These are phyloP conservation scores for Eucalyptus lansdowneana DNA, from an alignment of 345 rosid genomes.

Conservation along the genomic window DNA sequence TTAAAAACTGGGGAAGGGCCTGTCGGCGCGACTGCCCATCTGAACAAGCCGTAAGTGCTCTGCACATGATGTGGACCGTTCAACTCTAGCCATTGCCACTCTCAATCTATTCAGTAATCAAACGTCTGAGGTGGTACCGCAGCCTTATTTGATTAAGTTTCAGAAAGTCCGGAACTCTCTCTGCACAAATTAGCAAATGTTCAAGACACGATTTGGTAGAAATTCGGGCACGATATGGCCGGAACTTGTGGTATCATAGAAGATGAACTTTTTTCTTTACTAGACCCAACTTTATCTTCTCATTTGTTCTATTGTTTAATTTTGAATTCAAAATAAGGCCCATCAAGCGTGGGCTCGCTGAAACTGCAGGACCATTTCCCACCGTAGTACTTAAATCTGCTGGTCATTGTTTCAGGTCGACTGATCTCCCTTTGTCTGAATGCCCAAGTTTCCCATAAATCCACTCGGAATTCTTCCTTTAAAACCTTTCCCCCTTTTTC, in stretches of 20 bases:
- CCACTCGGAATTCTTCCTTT: not conserved
- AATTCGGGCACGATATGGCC: not conserved
- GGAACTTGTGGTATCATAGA: not conserved
- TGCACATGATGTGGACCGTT: not conserved
- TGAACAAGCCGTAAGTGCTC: not conserved
- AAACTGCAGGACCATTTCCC: not conserved
- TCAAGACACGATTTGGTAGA: not conserved
- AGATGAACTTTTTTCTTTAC: not conserved
- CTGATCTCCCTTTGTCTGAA: not conserved
- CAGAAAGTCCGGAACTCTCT: no score
- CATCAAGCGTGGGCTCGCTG: not conserved
- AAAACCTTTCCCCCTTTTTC: not conserved
- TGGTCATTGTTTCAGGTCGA: not conserved
- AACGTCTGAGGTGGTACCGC: not conserved
- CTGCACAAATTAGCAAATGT: not conserved
- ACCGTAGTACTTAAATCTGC: not conserved
- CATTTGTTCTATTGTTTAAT: not conserved
- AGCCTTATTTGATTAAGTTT: not conserved
- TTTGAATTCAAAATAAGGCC: not conserved
- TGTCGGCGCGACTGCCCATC: not conserved
- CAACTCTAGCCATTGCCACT: not conserved
- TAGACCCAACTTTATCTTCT: not conserved
- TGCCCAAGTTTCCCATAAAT: not conserved
- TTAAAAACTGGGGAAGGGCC: not conserved
- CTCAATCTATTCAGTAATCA: not conserved